Base-by-base conservation (phyloP, 164 flowering plant species). In the Nymphaea thermarum region DNA sequence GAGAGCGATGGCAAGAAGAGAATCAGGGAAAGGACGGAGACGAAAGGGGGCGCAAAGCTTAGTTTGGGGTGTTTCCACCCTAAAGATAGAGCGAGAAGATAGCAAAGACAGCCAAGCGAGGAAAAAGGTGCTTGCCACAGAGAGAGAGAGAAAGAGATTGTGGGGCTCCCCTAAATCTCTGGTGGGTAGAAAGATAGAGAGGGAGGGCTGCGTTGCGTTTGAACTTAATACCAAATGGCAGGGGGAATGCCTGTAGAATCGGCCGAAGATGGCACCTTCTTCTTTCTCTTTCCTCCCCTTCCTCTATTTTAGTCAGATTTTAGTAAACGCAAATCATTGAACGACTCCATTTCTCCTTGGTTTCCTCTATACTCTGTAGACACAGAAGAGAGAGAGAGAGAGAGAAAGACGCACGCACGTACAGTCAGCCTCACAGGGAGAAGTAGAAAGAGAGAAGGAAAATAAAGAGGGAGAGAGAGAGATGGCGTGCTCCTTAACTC, bases 51-150 rank as follows among this genome's bases (percentile, higher is more conserved):
- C 12, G 57, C 12, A 3, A 51, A 51, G 3, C 14, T 51, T 51
- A 51, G 57, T 15, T 10, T 51, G 57, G 57, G 15, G 57, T 8
- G 57, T 51, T 51, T 10, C 12, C 8, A 8, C 57, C 14, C 57
- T 15, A 51, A 51, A 51, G 5, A 51, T 51, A 51, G 57, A 51
- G 57, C 57, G 57, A 51, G 57, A 15, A 51, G 57, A 51, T 51
- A 51, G 57, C 15, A 15, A 51, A 53, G 59, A 41, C 11, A 63
- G 16, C 44, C 60, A 43, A 71, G 45, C 41, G n/a, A 71, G 62
- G 12, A 66, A 8, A 36, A 6, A 17, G 43, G 51, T 41, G 5
- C 41, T 45, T 66, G 62, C 16, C 41, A 62, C 43, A 11, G 36
- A 25, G 36, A 25, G 36, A 25, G 36, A 11, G 36, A 25, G 36